Evolutionary conservation across 176 grass and related monocot species (phyloP).

Genomic region (Ananas comosus): DNA sequence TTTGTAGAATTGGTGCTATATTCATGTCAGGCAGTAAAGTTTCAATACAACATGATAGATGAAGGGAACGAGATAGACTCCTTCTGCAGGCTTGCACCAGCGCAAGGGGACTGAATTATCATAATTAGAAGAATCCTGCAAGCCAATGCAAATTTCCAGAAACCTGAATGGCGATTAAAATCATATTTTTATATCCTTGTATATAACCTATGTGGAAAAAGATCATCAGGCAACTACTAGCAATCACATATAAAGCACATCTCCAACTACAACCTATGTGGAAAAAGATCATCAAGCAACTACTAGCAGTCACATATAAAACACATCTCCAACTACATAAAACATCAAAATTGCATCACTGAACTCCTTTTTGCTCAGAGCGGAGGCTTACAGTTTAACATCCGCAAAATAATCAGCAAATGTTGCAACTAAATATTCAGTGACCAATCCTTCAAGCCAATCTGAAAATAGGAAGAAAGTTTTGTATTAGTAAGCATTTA

Average conservation of each 20-base stretch:
- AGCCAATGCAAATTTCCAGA: too few relatives aligned
- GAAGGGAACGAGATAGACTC: too few relatives aligned
- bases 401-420: constrained; percentile 95
- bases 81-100: too few relatives aligned
- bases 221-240: constrained; percentile 7
- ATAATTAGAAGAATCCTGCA: too few relatives aligned
- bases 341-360: not conserved
- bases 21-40: too few relatives aligned
- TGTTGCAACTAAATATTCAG: constrained; percentile 85
- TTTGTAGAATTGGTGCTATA: too few relatives aligned
- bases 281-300: constrained; percentile 5
- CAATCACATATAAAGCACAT: not conserved
- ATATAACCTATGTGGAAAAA: constrained; percentile 4
- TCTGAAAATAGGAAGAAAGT: constrained; percentile 35
- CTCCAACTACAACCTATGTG: not conserved
- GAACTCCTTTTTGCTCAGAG: not conserved
- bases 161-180: too few relatives aligned
- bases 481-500: not conserved
- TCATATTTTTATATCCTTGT: too few relatives aligned
- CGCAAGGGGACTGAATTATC: too few relatives aligned
- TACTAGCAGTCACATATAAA: constrained; percentile 6
- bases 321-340: not conserved
- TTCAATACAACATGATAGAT: too few relatives aligned
- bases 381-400: constrained; percentile 79
- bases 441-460: constrained; percentile 74